phyloP scores from a whole-genome alignment of 2,329 filamentous ascomycete genomes.

The Torrubiella hemipterigena region DNA sequence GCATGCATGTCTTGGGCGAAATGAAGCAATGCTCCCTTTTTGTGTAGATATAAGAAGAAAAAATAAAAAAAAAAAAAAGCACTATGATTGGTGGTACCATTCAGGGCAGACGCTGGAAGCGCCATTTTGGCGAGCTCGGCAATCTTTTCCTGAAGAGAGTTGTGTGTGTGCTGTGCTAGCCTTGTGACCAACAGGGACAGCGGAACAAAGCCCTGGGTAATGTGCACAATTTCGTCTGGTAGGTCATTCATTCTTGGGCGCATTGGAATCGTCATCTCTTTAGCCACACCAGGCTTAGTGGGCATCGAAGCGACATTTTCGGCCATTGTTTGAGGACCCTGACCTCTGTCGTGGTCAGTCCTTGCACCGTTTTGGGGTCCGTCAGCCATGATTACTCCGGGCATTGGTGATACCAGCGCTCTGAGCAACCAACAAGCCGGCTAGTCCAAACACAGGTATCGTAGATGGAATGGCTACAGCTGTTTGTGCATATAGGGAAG shows the following conservation, averaged over 20 bases:
- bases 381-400: conserved; percentile 40
- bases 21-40: conserved; percentile 63
- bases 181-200: conserved; percentile 65
- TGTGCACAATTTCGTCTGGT: conserved; percentile 54
- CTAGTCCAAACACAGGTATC: too few species aligned
- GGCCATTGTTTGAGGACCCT: conserved; percentile 20
- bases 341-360: conserved; percentile 43
- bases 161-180: conserved; percentile 73
- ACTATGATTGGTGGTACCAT: conserved; percentile 31
- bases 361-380: conserved; percentile 39
- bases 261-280: too few species aligned
- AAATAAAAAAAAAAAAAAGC: conserved; percentile 36
- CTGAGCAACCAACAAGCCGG: too few species aligned
- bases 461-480: too few species aligned
- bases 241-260: conserved; percentile 48
- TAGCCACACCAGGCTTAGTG: conserved; percentile 14
- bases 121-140: conserved; percentile 58
- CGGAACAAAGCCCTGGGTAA: conserved; percentile 65
- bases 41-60: conserved; percentile 55
- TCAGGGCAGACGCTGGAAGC: conserved; percentile 34
- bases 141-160: conserved; percentile 60
- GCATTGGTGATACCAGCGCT: too few species aligned
- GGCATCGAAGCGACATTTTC: conserved; percentile 11
- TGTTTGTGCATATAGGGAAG: too few species aligned
- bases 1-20: conserved; percentile 72